Evolutionary conservation across 345 rosid genomes (phyloP).

Genomic region (Stellera chamaejasme): DNA sequence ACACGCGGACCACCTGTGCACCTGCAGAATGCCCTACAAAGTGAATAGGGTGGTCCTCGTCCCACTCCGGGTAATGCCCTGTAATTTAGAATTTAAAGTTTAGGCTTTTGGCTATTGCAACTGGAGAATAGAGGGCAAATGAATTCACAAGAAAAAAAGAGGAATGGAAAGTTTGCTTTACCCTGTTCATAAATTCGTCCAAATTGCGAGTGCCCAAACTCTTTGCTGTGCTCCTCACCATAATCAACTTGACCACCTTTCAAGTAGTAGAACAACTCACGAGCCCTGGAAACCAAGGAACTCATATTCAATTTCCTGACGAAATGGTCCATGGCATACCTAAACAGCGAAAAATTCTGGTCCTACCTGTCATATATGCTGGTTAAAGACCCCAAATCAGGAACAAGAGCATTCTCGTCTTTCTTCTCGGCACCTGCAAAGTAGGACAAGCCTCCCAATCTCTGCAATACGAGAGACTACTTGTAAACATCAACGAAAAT

Average conservation of each 20-base stretch:
- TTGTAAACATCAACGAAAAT: not conserved
- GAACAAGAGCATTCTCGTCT: slow-evolving; percentile 90
- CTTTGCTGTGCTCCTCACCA: slow-evolving; percentile 90
- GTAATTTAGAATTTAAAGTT: slow-evolving; percentile 13
- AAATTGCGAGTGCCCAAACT: slow-evolving; percentile 84
- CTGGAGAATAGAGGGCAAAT: not conserved
- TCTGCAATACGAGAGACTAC: slow-evolving; percentile 27
- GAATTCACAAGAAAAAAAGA: not conserved
- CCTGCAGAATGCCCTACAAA: slow-evolving; percentile 99
- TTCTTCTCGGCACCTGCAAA: slow-evolving; percentile 98
- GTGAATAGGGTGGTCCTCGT: slow-evolving; percentile 89
- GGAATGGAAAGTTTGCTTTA: slow-evolving; percentile 9
- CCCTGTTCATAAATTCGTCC: slow-evolving; percentile 84
- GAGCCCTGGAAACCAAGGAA: slow-evolving; percentile 55
- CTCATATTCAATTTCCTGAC: not conserved
- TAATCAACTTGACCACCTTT: slow-evolving; percentile 93
- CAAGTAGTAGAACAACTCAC: slow-evolving; percentile 88
- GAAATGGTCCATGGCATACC: slow-evolving; percentile 1
- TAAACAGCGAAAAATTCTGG: not conserved
- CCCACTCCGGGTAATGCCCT: slow-evolving; percentile 96
- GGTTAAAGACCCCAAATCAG: slow-evolving; percentile 95
- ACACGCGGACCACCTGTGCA: slow-evolving; percentile 92
- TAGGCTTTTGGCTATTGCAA: slow-evolving; percentile 1
- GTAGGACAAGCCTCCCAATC: slow-evolving; percentile 84
- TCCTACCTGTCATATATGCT: slow-evolving; percentile 81